These are phyloP conservation scores for Cladosporium austrohemisphaericum DNA, from an alignment of 2,329 filamentous ascomycete species.

Conservation along the genomic window DNA sequence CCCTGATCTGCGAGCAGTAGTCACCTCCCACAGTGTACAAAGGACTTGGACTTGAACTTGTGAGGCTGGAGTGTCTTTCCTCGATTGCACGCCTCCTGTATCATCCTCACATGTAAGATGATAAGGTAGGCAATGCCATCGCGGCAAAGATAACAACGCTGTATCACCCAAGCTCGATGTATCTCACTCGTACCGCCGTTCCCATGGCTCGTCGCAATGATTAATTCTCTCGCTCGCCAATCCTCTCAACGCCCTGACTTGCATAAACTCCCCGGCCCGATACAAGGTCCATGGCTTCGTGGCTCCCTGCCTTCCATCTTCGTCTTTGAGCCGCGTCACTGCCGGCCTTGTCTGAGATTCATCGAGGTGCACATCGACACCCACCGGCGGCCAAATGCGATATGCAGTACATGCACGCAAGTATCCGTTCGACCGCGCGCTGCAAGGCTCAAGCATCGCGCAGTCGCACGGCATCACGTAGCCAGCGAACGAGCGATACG, in stretches of 20 bases:
- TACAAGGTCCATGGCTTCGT: neutral
- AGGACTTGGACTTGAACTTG: too few relatives aligned
- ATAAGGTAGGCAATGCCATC: too few relatives aligned
- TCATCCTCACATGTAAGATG: too few relatives aligned
- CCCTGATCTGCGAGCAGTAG: too few relatives aligned
- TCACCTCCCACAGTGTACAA: too few relatives aligned
- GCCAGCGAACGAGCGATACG: conserved; percentile 4
- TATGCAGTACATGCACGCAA: neutral
- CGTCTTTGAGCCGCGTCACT: conserved; percentile 11
- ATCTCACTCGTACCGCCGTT: neutral
- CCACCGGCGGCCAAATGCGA: neutral
- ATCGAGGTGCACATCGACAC: neutral
- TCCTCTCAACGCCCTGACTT: conserved; percentile 3
- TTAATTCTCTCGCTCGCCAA: neutral
- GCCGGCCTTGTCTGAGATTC: neutral
- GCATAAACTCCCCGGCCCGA: conserved; percentile 12
- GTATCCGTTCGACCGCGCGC: neutral
- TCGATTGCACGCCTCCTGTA: neutral
- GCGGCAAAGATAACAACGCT: too few relatives aligned
- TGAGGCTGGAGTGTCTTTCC: too few relatives aligned
- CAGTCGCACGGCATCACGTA: neutral
- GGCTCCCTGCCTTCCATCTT: conserved; percentile 8
- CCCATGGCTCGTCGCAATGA: neutral
- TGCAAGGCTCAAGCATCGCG: neutral
- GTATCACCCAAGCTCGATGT: too few relatives aligned